A percentile compares a stretch with the other conserved stretches of the same genome.
Evolutionary conservation across 179 eudicot species (phyloP).

Genomic region (Gypsophila paniculata): DNA sequence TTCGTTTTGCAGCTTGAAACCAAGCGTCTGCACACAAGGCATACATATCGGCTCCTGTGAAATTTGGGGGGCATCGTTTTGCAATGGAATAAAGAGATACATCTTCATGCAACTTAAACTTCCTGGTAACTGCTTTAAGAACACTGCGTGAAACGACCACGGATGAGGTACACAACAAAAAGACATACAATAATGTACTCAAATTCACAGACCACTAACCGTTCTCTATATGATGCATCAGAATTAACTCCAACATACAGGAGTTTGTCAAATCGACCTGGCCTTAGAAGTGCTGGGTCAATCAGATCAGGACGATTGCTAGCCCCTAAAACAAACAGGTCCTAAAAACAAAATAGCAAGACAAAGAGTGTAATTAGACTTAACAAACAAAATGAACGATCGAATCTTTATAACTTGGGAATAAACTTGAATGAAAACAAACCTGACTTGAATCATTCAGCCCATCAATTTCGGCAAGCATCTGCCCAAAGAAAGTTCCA

Average conservation of each 20-base stretch:
- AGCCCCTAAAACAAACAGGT: constrained; percentile 94
- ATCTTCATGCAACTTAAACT: constrained; percentile 77
- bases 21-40: constrained; percentile 99
- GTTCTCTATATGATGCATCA: constrained; percentile 79
- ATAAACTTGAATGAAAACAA: constrained; percentile 11
- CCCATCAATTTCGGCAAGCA: constrained; percentile 99
- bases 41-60: constrained; percentile 98
- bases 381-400: constrained; percentile 3
- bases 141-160: constrained; percentile 43
- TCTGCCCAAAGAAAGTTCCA: constrained; percentile 40
- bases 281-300: constrained; percentile 90
- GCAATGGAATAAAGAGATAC: constrained; percentile 77
- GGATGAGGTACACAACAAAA: constrained; percentile 11
- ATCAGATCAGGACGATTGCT: constrained; percentile 98
- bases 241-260: constrained; percentile 89
- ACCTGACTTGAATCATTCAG: constrained; percentile 90
- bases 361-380: constrained; percentile 1
- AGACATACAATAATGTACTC: not conserved
- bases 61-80: constrained; percentile 82
- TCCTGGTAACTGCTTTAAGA: constrained; percentile 82
- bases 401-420: not conserved
- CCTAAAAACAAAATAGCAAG: constrained; percentile 38
- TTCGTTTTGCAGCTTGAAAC: constrained; percentile 94
- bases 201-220: constrained; percentile 42
- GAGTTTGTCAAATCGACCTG: constrained; percentile 97